Evolutionary conservation across 805 yeast species (phyloP).

Genomic region (Tetrapisispora namnaoensis): DNA sequence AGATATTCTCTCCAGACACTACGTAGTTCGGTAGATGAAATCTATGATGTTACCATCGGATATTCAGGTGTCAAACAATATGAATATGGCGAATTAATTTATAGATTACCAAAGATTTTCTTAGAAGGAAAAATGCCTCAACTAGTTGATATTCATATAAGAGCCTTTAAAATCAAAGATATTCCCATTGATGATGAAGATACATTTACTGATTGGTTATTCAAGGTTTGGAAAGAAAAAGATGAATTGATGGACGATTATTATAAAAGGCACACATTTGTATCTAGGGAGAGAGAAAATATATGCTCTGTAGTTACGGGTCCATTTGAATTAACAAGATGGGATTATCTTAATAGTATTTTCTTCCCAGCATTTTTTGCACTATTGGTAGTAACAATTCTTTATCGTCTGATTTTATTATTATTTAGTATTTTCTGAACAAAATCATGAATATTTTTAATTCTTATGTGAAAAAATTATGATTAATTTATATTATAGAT

Average conservation of each 20-base stretch:
- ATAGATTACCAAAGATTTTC: conserved; percentile 53
- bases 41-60: conserved; percentile 79
- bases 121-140: conserved; percentile 65
- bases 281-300: conserved; percentile 9
- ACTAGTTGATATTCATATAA: conserved; percentile 52
- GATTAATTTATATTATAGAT: neutral
- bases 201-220: conserved; percentile 73
- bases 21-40: conserved; percentile 39
- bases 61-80: conserved; percentile 58
- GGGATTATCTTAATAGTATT: conserved; percentile 5
- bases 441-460: neutral
- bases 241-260: conserved; percentile 61
- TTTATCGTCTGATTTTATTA: neutral
- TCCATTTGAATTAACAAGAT: conserved; percentile 14
- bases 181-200: conserved; percentile 50
- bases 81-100: conserved; percentile 71
- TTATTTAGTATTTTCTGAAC: neutral
- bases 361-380: neutral
- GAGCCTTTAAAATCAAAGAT: conserved; percentile 45
- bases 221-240: conserved; percentile 63
- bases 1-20: conserved; percentile 54
- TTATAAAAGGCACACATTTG: conserved; percentile 46
- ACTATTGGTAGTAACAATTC: neutral
- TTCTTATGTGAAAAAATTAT: too few species aligned
- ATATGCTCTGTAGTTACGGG: conserved; percentile 13